phyloP scores from a whole-genome alignment of 495 filamentous ascomycete species.

The Ramalina intermedia region DNA sequence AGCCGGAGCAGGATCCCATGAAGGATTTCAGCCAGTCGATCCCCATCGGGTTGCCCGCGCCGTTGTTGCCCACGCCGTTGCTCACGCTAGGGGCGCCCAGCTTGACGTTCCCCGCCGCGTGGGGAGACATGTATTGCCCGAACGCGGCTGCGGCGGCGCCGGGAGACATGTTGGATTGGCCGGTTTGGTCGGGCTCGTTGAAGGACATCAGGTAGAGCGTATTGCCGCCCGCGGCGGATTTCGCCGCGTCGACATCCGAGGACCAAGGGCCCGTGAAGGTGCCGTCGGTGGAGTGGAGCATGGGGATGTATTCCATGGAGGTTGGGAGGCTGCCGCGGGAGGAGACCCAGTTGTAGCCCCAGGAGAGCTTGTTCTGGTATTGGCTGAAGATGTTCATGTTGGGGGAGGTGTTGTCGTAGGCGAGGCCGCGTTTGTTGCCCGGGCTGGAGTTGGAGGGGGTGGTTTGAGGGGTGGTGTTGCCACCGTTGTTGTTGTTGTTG shows the following conservation, averaged over 20 bases:
- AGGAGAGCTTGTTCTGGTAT: conserved; percentile 7
- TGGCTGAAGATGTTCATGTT: conserved; percentile 7
- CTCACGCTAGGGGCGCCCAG: conserved; percentile 67
- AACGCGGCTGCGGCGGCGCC: conserved; percentile 44
- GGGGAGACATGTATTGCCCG: conserved; percentile 55
- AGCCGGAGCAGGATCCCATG: conserved; percentile 41
- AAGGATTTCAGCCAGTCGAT: conserved; percentile 49
- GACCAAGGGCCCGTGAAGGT: conserved; percentile 38
- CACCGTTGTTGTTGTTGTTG: neutral
- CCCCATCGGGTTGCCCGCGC: conserved; percentile 30
- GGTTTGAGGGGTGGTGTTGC: neutral
- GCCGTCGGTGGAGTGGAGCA: conserved; percentile 44
- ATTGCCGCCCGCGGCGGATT: conserved; percentile 10
- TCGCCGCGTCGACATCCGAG: conserved; percentile 30
- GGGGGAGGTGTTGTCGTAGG: conserved; percentile 11
- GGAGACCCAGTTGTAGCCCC: conserved; percentile 52
- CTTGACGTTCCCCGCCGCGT: conserved; percentile 39
- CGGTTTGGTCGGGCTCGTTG: conserved; percentile 69
- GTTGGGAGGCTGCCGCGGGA: conserved; percentile 23
- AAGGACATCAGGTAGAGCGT: conserved; percentile 50
- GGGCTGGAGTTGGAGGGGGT: conserved; percentile 6
- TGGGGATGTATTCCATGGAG: conserved; percentile 53
- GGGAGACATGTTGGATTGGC: conserved; percentile 52
- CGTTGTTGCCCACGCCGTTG: conserved; percentile 46
- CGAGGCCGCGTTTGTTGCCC: conserved; percentile 11